Evolutionary conservation across 345 rosid genomes (phyloP), one percentile per base, ranked within the genome.

Genomic region (Hibiscus mutabilis): DNA sequence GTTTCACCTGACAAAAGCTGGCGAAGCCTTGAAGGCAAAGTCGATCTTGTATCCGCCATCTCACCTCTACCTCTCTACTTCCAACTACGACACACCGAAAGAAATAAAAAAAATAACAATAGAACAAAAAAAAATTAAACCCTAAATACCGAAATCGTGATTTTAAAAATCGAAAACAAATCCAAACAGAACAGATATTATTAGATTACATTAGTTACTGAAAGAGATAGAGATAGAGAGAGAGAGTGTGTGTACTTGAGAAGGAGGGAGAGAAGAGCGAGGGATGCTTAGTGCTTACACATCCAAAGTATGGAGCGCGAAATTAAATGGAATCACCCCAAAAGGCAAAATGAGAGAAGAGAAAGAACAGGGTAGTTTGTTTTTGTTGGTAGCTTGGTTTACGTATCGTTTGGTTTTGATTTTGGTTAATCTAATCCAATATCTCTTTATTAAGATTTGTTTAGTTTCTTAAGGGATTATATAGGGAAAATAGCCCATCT

Each of bases 1-100:
- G 87, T 89, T 72, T 94, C 98, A 15, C 96, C 98, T 69, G 95
- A 87, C 56, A 94, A 77, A 67, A 91, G 96, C 83, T 87, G 97
- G 72, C 97, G 88, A 67, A 91, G 83, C 79, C 98, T 84, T 33
- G 95, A 88, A 69, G 96, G 98, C 86, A 94, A 81, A 83, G 86
- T 88, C 83, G 97, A 85, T 83, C 98, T 86, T 79, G 82, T 78
- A 70, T 89, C 76, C 68, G 95, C 84, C 98, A 91, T 91, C 84
- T 74, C 82, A 72, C 37, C 37, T 33, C 37, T 33, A 68, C 84
- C 73, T 80, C 76, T 69, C 84, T 75, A 78, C 79, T 85, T 66
- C 72, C 80, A 75, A 79, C 67, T 77, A 71, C 86, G 18, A 73
- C 15, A 55, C 19, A 16, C 27, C 14, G 2, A 21, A 9, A 51